Evolutionary conservation across 768 basidiomycete species (phyloP).

Genomic region (button mushroom (Agaricus bisporus)): DNA sequence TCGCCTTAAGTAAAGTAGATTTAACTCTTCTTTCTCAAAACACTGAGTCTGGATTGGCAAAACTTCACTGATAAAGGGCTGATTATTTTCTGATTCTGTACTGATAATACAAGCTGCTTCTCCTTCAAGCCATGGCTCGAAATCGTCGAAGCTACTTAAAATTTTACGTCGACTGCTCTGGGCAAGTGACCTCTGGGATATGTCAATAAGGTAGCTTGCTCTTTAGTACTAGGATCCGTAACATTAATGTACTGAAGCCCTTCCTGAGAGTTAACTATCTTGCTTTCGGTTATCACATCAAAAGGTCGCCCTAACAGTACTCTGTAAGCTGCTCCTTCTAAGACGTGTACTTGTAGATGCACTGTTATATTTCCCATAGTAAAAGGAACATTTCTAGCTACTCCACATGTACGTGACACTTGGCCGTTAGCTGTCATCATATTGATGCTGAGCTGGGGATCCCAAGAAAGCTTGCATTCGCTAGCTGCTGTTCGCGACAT

Average conservation of each 20-base stretch:
- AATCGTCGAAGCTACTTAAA: constrained; percentile 12
- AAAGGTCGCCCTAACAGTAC: constrained; percentile 25
- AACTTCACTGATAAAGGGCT: no score
- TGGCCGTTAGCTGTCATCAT: constrained; percentile 23
- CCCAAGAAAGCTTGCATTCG: constrained; percentile 7
- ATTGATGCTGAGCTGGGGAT: constrained; percentile 14
- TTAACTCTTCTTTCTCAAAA: no score
- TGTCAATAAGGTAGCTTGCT: constrained; percentile 8
- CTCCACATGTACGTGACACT: constrained; percentile 17
- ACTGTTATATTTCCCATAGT: constrained; percentile 15
- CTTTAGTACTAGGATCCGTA: constrained; percentile 19
- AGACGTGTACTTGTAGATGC: constrained; percentile 24
- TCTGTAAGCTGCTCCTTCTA: constrained; percentile 19
- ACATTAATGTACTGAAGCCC: constrained; percentile 19
- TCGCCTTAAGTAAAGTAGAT: no score
- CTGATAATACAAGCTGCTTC: constrained; percentile 10
- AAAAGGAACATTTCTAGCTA: constrained; percentile 23
- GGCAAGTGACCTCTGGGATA: constrained; percentile 1
- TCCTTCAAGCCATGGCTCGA: constrained; percentile 8
- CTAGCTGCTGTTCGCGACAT: constrained; percentile 8
- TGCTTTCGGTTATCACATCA: constrained; percentile 18
- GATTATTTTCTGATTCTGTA: no score
- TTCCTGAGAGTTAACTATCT: constrained; percentile 12
- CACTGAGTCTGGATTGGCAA: no score
- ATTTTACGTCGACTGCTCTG: neutral